Evolutionary conservation across 371 early-diverging fungal species (phyloP), one percentile per base, ranked within the genome.

Genomic region (Mortierella sp.): DNA sequence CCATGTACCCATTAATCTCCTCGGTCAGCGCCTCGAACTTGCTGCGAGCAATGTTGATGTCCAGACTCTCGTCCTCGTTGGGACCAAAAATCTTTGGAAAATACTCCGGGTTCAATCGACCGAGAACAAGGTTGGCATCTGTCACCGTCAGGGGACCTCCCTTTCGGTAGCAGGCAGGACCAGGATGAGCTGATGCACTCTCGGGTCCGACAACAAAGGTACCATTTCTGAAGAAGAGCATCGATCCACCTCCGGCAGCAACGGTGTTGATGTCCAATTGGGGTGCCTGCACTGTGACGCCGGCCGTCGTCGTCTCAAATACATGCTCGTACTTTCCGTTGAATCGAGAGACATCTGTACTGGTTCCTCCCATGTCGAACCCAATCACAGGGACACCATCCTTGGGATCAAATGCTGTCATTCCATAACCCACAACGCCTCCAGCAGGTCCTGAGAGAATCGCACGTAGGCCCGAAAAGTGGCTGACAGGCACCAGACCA

Each of bases 241-340:
- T 89, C n/a, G 96, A 96, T 1, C 97, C 97, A 32, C 99, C 99
- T 37, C 99, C 99, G 6, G 99, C 98, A 11, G 98, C 98, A 1
- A 95, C 93, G 1, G 99, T 99, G 72, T 93, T 89, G 59, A 99
- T 99, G 60, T 97, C 96, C 51, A 99, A 81, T 75, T 97, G 98
- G 37, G 97, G 97, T 6, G 97, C 95, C 71, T 95, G 95, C 31
- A 99, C 92, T 1, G 96, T 93, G 17, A 99, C 89, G 6, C 97
- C 99, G 0, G 96, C 97, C 1, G 94, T 95, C 4, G 93, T 93
- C 4, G 95, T 94, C 78, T 97, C 99, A 81, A 92, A 97, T 1
- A 96, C 94, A 64, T 97, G 97, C 65, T 96, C 96, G 73, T 90
- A 94, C 43, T 84, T 82, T 4, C 97, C 98, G 51, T 89, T 94